These are phyloP conservation scores for Phaeosphaeria sp. DNA, from an alignment of 2,329 filamentous ascomycete genomes.

Conservation along the genomic window DNA sequence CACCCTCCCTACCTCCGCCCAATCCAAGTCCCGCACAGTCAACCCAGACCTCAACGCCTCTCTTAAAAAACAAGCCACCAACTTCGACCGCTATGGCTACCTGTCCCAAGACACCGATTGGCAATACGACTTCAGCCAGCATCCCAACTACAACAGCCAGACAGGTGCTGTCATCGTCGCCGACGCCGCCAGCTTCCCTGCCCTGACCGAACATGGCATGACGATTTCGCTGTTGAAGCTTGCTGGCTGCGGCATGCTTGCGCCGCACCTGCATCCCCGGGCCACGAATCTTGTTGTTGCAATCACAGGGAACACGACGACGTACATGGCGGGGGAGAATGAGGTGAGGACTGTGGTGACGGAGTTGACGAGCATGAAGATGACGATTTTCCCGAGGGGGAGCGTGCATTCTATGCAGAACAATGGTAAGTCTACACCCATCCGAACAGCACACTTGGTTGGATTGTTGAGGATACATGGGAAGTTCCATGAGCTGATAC, in stretches of 20 bases:
- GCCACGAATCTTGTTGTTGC: constrained; percentile 59
- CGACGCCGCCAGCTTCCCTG: constrained; percentile 60
- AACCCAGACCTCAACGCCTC: constrained; percentile 50
- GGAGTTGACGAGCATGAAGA: constrained; percentile 53
- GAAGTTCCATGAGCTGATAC: not conserved
- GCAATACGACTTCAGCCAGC: constrained; percentile 58
- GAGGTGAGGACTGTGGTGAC: constrained; percentile 53
- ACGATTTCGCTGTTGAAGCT: constrained; percentile 56
- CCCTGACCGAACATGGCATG: constrained; percentile 56
- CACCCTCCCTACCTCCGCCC: constrained; percentile 20
- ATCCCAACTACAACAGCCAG: constrained; percentile 54
- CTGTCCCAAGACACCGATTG: constrained; percentile 53
- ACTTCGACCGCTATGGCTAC: constrained; percentile 53
- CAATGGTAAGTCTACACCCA: constrained; percentile 52
- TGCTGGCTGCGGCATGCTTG: constrained; percentile 61
- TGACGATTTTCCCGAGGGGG: constrained; percentile 59
- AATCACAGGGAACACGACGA: constrained; percentile 57
- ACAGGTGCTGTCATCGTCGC: constrained; percentile 60
- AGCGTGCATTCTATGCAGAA: constrained; percentile 61
- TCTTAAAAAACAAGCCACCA: constrained; percentile 50
- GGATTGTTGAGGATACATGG: too few relatives aligned
- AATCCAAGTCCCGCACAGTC: constrained; percentile 50
- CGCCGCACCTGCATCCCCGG: constrained; percentile 59
- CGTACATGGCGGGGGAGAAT: constrained; percentile 61
- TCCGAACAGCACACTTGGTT: too few relatives aligned